Percentiles rank a stretch among this genome's conserved stretches.
phyloP scores from a whole-genome alignment of 805 yeast species.

The Saturnispora halmiae region DNA sequence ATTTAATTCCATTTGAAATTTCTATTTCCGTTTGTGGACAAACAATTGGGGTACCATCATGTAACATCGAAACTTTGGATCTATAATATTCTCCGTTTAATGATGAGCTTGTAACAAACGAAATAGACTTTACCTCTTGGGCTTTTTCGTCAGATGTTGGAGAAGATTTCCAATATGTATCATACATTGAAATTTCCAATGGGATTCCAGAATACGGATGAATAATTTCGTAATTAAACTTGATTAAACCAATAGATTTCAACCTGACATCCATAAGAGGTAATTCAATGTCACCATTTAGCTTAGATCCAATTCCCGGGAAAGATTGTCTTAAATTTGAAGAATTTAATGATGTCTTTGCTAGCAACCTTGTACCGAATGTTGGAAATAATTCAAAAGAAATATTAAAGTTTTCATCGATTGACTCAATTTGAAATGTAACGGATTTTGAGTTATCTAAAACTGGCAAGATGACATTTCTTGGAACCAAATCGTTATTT shows the following conservation, averaged over 20 bases:
- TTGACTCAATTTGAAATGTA: slow-evolving; percentile 75
- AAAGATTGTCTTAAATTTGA: slow-evolving; percentile 33
- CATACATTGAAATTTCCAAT: slow-evolving; percentile 83
- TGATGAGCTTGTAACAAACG: slow-evolving; percentile 87
- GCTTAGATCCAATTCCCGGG: slow-evolving; percentile 32
- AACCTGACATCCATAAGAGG: slow-evolving; percentile 79
- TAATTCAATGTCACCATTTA: slow-evolving; percentile 36
- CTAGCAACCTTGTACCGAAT: slow-evolving; percentile 86
- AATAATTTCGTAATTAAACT: slow-evolving; percentile 71
- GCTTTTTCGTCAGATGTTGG: slow-evolving; percentile 30
- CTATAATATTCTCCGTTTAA: slow-evolving; percentile 72
- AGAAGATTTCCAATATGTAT: slow-evolving; percentile 95
- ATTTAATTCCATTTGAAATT: slow-evolving; percentile 34
- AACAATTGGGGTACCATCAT: slow-evolving; percentile 80
- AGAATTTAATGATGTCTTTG: slow-evolving; percentile 76
- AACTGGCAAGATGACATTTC: slow-evolving; percentile 74
- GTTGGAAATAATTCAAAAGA: slow-evolving; percentile 91
- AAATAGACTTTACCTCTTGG: slow-evolving; percentile 31
- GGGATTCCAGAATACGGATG: slow-evolving; percentile 82
- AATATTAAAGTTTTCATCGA: slow-evolving; percentile 57
- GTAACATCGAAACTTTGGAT: slow-evolving; percentile 57
- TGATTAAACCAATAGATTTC: slow-evolving; percentile 71
- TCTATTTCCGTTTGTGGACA: slow-evolving; percentile 59
- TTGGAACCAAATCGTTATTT: slow-evolving; percentile 75
- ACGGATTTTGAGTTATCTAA: slow-evolving; percentile 54